phyloP scores from a whole-genome alignment of 306 rosid species.

The Crotalaria pallida region DNA sequence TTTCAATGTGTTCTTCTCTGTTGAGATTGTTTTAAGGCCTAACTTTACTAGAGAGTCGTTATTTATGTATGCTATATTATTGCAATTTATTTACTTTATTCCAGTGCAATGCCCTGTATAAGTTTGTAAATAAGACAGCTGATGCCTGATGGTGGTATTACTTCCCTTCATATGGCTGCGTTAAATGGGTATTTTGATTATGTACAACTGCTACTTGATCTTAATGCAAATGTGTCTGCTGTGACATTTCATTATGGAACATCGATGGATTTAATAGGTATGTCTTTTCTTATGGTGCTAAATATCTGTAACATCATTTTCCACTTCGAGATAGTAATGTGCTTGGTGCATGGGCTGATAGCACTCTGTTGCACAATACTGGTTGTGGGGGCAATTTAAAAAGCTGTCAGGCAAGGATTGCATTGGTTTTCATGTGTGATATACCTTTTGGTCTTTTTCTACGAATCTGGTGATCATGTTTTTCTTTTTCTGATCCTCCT shows the following conservation, averaged over 20 bases:
- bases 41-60: too few species aligned
- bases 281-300: background rate
- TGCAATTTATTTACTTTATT: too few species aligned
- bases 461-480: slow-evolving; percentile 17
- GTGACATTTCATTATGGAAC: too few species aligned
- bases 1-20: too few species aligned
- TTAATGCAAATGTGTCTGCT: slow-evolving; percentile 64
- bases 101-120: slow-evolving; percentile 96
- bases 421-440: background rate
- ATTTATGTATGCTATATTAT: too few species aligned
- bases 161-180: too few species aligned
- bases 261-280: too few species aligned
- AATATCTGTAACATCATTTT: background rate
- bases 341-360: slow-evolving; percentile 76
- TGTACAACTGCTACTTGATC: slow-evolving; percentile 82
- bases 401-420: slow-evolving; percentile 85
- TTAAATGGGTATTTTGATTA: slow-evolving; percentile 86
- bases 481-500: slow-evolving; percentile 57
- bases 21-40: too few species aligned
- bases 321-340: background rate
- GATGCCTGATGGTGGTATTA: slow-evolving; percentile 93
- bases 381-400: slow-evolving; percentile 97
- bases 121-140: slow-evolving; percentile 85
- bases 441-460: slow-evolving; percentile 11
- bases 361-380: slow-evolving; percentile 91